A percentile compares a stretch with the other conserved stretches of the same genome.
Evolutionary conservation across 2,329 filamentous ascomycete genomes (phyloP).

Genomic region (Lasiodiplodia theobromae): DNA sequence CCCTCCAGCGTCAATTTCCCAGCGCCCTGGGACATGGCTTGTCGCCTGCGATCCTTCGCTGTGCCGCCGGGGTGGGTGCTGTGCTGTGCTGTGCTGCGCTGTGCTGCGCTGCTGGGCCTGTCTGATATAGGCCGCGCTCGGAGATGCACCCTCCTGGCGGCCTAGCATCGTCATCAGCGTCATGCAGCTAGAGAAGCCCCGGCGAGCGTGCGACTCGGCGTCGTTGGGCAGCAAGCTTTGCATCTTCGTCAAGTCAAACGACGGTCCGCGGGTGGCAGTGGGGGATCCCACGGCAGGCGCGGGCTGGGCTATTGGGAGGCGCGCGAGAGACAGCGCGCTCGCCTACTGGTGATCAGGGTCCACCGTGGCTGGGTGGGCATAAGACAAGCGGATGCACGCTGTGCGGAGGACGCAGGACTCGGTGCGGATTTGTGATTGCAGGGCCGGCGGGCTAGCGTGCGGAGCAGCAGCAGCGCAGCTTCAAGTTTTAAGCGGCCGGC

Average conservation of each 20-base stretch:
- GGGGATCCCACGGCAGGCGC: conserved; percentile 7
- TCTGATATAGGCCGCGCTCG: conserved; percentile 16
- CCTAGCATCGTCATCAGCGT: conserved; percentile 15
- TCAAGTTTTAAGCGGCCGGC: conserved; percentile 24
- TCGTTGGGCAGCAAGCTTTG: conserved; percentile 18
- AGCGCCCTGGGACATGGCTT: conserved; percentile 21
- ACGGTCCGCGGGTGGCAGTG: neutral
- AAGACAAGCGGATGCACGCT: conserved; percentile 1
- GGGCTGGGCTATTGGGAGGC: conserved; percentile 5
- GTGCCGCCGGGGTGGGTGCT: conserved; percentile 17
- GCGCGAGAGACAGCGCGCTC: conserved; percentile 7
- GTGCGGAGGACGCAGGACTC: neutral
- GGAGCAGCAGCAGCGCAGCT: conserved; percentile 14
- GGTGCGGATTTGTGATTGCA: conserved; percentile 22
- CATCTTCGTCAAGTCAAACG: conserved; percentile 6
- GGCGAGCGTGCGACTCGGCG: conserved; percentile 16
- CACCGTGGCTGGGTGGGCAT: conserved; percentile 18
- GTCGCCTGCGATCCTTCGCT: conserved; percentile 26
- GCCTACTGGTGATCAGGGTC: conserved; percentile 22
- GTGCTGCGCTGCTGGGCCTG: conserved; percentile 10
- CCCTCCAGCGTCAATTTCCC: conserved; percentile 21
- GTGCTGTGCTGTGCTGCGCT: neutral
- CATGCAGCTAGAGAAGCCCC: conserved; percentile 27
- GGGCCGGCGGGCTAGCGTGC: conserved; percentile 18
- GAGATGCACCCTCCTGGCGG: conserved; percentile 16